phyloP scores from a whole-genome alignment of 768 basidiomycete genomes.

The Tulasnella sp. region DNA sequence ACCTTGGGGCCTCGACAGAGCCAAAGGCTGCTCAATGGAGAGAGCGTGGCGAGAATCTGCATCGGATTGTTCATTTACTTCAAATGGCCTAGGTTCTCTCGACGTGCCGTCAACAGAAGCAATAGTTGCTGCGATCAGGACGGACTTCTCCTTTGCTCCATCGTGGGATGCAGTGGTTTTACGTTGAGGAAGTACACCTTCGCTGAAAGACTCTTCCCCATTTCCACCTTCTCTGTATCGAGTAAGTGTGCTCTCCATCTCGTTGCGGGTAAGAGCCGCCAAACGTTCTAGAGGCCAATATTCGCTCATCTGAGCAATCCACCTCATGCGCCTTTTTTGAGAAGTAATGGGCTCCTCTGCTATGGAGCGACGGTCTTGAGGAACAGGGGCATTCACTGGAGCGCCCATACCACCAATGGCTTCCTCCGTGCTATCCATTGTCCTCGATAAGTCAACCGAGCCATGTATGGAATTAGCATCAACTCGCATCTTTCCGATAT shows the following conservation, averaged over 20 bases:
- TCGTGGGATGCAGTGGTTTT: not conserved
- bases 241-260: conserved; percentile 51
- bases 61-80: not conserved
- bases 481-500: conserved; percentile 54
- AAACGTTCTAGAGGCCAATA: conserved; percentile 82
- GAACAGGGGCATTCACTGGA: conserved; percentile 25
- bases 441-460: conserved; percentile 20
- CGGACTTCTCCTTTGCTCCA: not conserved
- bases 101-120: not conserved
- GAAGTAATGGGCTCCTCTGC: conserved; percentile 19
- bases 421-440: conserved; percentile 30
- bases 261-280: conserved; percentile 48
- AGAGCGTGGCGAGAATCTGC: not conserved
- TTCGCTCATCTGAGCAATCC: conserved; percentile 92
- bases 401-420: conserved; percentile 9
- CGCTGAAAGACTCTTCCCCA: not conserved
- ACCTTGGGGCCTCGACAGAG: conserved; percentile 32
- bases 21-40: conserved; percentile 22
- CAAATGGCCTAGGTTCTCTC: too few species aligned
- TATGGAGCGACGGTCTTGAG: not conserved
- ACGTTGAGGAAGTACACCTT: conserved; percentile 1
- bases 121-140: not conserved
- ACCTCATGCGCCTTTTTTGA: conserved; percentile 62
- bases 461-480: conserved; percentile 18
- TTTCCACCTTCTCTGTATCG: too few species aligned